Evolutionary conservation across 352 stramenopile species (phyloP).

Genomic region (Pythium brachiatum): DNA sequence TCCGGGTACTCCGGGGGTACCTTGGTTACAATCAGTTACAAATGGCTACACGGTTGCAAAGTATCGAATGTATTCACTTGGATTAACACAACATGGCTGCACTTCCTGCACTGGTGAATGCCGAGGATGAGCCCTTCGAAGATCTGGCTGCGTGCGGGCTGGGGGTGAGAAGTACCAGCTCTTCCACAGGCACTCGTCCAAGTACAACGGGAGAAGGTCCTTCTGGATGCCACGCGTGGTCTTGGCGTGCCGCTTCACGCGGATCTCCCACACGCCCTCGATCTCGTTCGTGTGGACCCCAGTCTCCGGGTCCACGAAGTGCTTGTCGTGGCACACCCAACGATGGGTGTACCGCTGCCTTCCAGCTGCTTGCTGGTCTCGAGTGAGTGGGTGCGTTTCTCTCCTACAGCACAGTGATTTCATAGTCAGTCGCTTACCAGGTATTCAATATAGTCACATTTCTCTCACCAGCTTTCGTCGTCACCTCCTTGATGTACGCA

Average conservation of each 20-base stretch:
- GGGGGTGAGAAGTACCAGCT: constrained; percentile 10
- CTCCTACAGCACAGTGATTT: too few relatives aligned
- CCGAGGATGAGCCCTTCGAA: too few relatives aligned
- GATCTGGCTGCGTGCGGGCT: too few relatives aligned
- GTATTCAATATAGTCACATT: too few relatives aligned
- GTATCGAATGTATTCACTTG: too few relatives aligned
- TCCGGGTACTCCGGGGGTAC: too few relatives aligned
- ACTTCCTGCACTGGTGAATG: too few relatives aligned
- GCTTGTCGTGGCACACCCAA: constrained; percentile 13
- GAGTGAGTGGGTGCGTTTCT: neutral
- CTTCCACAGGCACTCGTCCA: constrained; percentile 20
- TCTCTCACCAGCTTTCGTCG: neutral
- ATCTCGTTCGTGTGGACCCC: constrained; percentile 17
- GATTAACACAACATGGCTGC: too few relatives aligned
- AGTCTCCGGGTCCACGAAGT: constrained; percentile 14
- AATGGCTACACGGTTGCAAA: too few relatives aligned
- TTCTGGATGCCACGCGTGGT: constrained; percentile 7
- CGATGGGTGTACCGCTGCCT: constrained; percentile 9
- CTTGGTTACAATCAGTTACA: too few relatives aligned
- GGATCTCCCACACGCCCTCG: constrained; percentile 18
- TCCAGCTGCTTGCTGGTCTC: neutral
- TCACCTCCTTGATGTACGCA: neutral
- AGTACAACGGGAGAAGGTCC: constrained; percentile 2
- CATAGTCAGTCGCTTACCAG: too few relatives aligned
- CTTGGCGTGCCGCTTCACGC: constrained; percentile 19